phyloP scores from a whole-genome alignment of 768 basidiomycete species.

The Amanita rubescens region DNA sequence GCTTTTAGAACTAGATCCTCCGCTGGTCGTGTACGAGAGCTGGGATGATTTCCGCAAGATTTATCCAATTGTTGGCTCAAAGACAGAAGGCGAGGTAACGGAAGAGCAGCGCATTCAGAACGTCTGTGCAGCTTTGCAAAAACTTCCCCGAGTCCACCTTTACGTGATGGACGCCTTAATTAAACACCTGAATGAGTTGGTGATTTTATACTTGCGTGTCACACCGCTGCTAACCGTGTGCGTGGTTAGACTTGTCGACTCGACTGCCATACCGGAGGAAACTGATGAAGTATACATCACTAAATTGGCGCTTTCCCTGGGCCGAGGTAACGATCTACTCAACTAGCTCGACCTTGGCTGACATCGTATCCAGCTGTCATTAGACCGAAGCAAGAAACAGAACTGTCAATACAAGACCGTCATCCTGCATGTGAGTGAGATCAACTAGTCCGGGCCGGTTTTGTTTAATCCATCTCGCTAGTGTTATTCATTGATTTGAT shows the following conservation, averaged over 20 bases:
- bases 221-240: background rate
- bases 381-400: conserved; percentile 74
- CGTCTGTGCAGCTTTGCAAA: conserved; percentile 54
- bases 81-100: conserved; percentile 42
- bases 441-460: conserved; percentile 6
- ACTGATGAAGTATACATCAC: conserved; percentile 72
- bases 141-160: conserved; percentile 72
- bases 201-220: conserved; percentile 7
- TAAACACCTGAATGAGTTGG: conserved; percentile 67
- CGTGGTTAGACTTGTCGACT: conserved; percentile 52
- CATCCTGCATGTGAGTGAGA: conserved; percentile 60
- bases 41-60: conserved; percentile 88
- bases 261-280: conserved; percentile 59
- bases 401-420: conserved; percentile 86
- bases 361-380: conserved; percentile 50
- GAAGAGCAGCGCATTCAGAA: conserved; percentile 59
- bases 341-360: conserved; percentile 5
- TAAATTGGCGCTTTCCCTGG: conserved; percentile 83
- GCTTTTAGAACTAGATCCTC: conserved; percentile 87
- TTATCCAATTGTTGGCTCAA: conserved; percentile 73
- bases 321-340: conserved; percentile 50
- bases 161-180: conserved; percentile 74
- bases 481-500: conserved; percentile 84
- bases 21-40: conserved; percentile 76
- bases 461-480: conserved; percentile 18